phyloP scores from a whole-genome alignment of 2,329 filamentous ascomycete genomes.

The Sporothrix inflata region DNA sequence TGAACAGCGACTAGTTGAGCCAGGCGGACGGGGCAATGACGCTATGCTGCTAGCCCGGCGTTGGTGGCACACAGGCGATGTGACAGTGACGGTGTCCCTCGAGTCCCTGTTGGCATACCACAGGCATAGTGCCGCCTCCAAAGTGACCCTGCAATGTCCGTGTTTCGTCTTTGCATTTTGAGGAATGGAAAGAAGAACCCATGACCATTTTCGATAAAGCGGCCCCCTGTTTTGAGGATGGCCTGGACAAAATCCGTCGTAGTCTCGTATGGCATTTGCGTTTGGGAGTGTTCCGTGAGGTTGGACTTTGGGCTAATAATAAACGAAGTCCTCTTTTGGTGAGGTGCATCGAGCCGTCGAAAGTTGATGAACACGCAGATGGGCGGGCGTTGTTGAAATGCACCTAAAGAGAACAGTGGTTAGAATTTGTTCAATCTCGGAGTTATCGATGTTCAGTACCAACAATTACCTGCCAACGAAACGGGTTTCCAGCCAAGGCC shows the following conservation, averaged over 20 bases:
- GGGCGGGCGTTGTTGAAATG: not conserved
- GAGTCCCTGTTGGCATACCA: not conserved
- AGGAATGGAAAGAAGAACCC: not conserved
- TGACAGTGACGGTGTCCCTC: conserved; percentile 5
- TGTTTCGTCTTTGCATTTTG: not conserved
- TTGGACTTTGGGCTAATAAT: not conserved
- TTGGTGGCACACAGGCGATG: conserved; percentile 22
- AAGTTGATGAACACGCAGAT: too few species aligned
- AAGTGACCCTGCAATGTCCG: not conserved
- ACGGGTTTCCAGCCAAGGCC: not conserved
- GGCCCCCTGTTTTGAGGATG: conserved; percentile 8
- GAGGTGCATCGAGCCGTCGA: not conserved
- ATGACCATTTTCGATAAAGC: conserved; percentile 8
- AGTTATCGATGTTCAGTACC: not conserved
- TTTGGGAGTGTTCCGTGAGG: not conserved
- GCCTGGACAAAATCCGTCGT: not conserved
- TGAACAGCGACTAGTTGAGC: conserved; percentile 14
- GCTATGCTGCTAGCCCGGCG: conserved; percentile 12
- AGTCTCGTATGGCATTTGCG: not conserved
- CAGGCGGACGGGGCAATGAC: conserved; percentile 14
- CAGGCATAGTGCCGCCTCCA: not conserved
- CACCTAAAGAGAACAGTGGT: not conserved
- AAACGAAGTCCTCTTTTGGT: not conserved
- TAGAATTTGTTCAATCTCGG: not conserved
- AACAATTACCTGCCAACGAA: not conserved